Evolutionary conservation across 2,329 filamentous ascomycete genomes (phyloP), one percentile per base, ranked within the genome.

Genomic region (Pezicula carpinea): DNA sequence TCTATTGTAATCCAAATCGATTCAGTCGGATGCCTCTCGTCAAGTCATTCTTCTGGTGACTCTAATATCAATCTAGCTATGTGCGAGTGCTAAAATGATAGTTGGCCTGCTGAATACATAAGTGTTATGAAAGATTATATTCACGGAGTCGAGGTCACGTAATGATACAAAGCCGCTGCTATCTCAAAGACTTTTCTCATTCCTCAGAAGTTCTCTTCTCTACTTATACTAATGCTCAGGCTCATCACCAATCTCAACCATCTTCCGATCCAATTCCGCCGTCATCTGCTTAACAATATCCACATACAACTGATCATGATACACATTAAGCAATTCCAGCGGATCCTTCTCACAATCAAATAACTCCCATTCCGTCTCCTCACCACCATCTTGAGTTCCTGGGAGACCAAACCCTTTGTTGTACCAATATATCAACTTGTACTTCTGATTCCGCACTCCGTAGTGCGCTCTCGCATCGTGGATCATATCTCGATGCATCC

Each of bases 361-460:
- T 14, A 78, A 49, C 55, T 78, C 75, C 75, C 75, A 78, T 52
- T 78, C 74, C 48, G 69, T 70, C 29, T 72, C 64, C 42, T 66
- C 61, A 0, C 56, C 67, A 0, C 68, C 69, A 0, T 66, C 64
- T 2, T 68, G 55, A 1, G 75, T 67, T 0, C 74, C 75, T 15
- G 66, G 64, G 0, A 76, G 45, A 0, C 67, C 72, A 13, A 77
- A 64, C 8, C 64, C 65, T 53, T 77, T 71, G 41, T 74, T 74
- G 50, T 78, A 79, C 75, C 74, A 79, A 58, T 76, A 78, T 15
- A 78, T 79, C 2, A 79, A 53, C 65, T 79, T 79, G 53, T 77
- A 77, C 3, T 72, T 57, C 53, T 73, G 71, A 49, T 78, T 65
- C 0, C 75, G 64, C 6, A 76, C 64, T 1, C 75, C 75, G 45